Evolutionary conservation across 305 asterid genomes (phyloP), one percentile per base, ranked within the genome.

Genomic region (Nicotiana rustica): DNA sequence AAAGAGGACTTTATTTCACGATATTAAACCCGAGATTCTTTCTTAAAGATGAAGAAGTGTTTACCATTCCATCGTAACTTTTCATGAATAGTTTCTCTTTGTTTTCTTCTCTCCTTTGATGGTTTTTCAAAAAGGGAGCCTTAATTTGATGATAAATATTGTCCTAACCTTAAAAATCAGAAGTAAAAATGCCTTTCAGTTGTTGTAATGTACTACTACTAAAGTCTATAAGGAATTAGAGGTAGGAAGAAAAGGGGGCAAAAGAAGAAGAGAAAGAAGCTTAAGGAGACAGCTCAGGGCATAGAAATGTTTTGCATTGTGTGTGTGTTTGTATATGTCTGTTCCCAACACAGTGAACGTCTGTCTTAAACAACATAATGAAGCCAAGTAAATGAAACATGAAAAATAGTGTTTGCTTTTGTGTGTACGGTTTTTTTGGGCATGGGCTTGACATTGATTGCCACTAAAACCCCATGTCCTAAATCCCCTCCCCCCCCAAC

Each of bases 361-460:
- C 78, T 80, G 81, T 81, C 85, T 86, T 85, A 67, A 85, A 66
- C 67, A 70, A 86, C 85, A 85, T 83, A 84, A 83, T 83, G 81
- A 78, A 85, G 87, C 85, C 88, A 85, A 82, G 77, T 75, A 84
- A 88, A 35, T 79, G 44, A 17, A 2, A 35, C 71, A 66, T 66
- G 44, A 31, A 52, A 52, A 66, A 66, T 66, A 29, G 47, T 31
- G 44, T 66, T 66, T 29, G 47, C 44, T 75, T 52, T 13, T 13
- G 14, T 52, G 80, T 75, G 44, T 52, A 29, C 38, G 55, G 65
- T 75, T 55, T 8, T 52, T 52, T 52, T 41, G 64, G 80, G 80
- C 80, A 75, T 52, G 80, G 65, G 65, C 80, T 29, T 52, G 65
- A 52, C 64, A 75, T 75, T 25, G 79, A 52, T 75, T 52, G 65